phyloP scores from a whole-genome alignment of 2,329 filamentous ascomycete genomes.

The Grosmannia clavigera region DNA sequence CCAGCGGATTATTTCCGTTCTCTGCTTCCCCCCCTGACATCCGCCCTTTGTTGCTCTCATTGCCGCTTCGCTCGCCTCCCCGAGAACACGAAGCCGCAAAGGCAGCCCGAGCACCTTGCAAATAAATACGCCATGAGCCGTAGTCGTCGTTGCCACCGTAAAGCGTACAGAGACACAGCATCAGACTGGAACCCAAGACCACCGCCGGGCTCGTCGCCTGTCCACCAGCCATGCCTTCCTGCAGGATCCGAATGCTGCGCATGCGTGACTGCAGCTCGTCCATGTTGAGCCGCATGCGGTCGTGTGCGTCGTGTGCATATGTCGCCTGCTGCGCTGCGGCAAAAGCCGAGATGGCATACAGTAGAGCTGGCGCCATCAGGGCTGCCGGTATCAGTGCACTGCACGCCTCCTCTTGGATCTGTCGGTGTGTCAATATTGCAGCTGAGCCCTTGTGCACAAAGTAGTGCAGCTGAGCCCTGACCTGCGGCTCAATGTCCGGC shows the following conservation, averaged over 20 bases:
- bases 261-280: slow-evolving; percentile 1
- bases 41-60: too few species aligned
- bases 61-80: not conserved
- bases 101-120: not conserved
- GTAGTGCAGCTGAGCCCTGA: not conserved
- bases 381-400: not conserved
- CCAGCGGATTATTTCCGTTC: not conserved
- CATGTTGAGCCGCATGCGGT: not conserved
- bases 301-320: not conserved
- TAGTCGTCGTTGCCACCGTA: slow-evolving; percentile 2
- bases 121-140: slow-evolving; percentile 1
- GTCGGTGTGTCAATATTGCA: not conserved
- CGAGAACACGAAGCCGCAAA: not conserved
- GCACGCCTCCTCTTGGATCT: slow-evolving; percentile 3
- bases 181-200: not conserved
- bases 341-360: not conserved
- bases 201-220: not conserved
- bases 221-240: not conserved
- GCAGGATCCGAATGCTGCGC: not conserved
- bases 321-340: slow-evolving; percentile 1
- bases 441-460: slow-evolving; percentile 1
- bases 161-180: slow-evolving; percentile 1
- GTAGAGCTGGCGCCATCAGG: not conserved
- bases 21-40: not conserved
- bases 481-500: not conserved